Conservation (phyloP, 768 basidiomycete genomes). For the Lactifluus echinatus region DNA sequence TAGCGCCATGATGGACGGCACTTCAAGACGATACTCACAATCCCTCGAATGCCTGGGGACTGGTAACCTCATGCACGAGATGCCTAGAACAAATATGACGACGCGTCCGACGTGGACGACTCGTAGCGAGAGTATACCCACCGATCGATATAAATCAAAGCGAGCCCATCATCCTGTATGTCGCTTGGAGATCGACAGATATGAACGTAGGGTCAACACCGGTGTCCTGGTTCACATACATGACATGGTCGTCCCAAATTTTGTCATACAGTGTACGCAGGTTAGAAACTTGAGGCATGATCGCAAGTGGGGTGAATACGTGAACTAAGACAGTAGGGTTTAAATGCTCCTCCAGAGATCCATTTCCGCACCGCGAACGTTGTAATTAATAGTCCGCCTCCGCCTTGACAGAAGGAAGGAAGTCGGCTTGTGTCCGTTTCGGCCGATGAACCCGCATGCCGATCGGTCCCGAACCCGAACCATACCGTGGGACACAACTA, state of each 20-base stretch:
- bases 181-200: constrained; percentile 39
- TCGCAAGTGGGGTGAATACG: not conserved
- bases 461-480: constrained; percentile 9
- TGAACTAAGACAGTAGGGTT: not conserved
- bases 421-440: too few relatives aligned
- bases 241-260: constrained; percentile 95
- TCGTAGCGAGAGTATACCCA: constrained; percentile 20
- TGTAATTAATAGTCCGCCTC: not conserved
- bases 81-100: constrained; percentile 30
- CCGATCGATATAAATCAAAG: constrained; percentile 66
- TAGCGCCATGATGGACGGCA: not conserved
- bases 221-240: constrained; percentile 39
- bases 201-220: not conserved
- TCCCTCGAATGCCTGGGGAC: constrained; percentile 55
- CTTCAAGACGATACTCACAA: constrained; percentile 28
- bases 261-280: constrained; percentile 96
- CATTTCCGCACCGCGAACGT: too few relatives aligned
- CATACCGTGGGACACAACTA: constrained; percentile 18
- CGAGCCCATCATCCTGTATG: constrained; percentile 64
- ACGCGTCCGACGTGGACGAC: not conserved
- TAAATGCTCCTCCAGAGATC: not conserved
- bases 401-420: not conserved
- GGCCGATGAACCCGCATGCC: not conserved
- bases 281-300: constrained; percentile 47
- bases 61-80: constrained; percentile 57